Evolutionary conservation across 768 basidiomycete species (phyloP).

Genomic region (Brasilioporus rufonigricans): DNA sequence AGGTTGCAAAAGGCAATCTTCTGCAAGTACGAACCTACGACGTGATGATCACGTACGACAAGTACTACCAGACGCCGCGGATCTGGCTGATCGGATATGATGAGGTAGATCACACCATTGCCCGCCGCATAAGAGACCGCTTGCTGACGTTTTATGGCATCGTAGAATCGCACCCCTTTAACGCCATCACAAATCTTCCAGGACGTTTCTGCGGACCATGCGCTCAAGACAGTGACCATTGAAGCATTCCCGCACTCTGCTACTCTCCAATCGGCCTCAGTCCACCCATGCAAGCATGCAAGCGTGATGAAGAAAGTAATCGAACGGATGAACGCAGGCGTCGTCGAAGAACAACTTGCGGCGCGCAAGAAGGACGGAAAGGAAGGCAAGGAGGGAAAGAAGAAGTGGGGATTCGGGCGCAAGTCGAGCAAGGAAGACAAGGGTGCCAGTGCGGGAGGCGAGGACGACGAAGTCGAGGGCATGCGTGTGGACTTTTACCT

Average conservation of each 20-base stretch:
- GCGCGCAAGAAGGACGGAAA: constrained; percentile 52
- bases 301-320: constrained; percentile 99
- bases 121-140: neutral
- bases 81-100: constrained; percentile 98
- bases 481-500: constrained; percentile 98
- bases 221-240: constrained; percentile 97
- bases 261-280: constrained; percentile 83
- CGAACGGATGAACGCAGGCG: constrained; percentile 93
- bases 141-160: neutral
- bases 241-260: constrained; percentile 95
- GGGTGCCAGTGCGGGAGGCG: constrained; percentile 10
- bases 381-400: constrained; percentile 56
- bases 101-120: constrained; percentile 57
- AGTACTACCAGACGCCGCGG: constrained; percentile 98
- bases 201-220: constrained; percentile 96
- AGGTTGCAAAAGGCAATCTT: constrained; percentile 75
- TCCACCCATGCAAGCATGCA: constrained; percentile 98
- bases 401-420: constrained; percentile 83
- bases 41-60: constrained; percentile 99
- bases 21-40: constrained; percentile 98
- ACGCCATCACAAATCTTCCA: constrained; percentile 92
- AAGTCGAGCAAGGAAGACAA: constrained; percentile 62
- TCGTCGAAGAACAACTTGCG: constrained; percentile 78
- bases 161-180: constrained; percentile 82
- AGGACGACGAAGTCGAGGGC: constrained; percentile 75